Evolutionary conservation across 2,329 filamentous ascomycete species (phyloP), one percentile per base, ranked within the genome.

Genomic region (Anisogramma anomala): DNA sequence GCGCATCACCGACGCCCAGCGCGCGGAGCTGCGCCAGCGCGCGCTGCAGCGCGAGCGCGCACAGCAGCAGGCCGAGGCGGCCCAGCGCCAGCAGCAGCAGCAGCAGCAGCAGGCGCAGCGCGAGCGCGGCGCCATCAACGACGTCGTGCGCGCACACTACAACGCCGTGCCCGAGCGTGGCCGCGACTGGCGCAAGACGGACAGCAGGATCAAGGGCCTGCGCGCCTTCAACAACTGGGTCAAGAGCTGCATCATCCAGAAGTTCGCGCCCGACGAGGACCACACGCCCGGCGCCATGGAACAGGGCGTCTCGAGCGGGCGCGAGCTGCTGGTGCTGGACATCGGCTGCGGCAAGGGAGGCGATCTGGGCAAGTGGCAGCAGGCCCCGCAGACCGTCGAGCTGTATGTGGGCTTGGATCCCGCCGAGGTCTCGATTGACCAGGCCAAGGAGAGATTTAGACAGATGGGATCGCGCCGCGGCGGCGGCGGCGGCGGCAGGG

Each of bases 221-320:
- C 78, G 91, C 39, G 85, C 83, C 51, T 91, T 94, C 69, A 98
- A 98, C 66, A 98, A 98, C 62, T 98, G 91, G 91, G 76, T 98
- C 64, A 98, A 98, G 69, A 94, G 86, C 57, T 89, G 84, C 36
- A 77, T 96, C 52, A 96, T 98, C 51, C 88, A 96, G 58, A 95
- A 94, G 58, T 96, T 95, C 64, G 86, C 85, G 4, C 83, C 84
- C 0, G 79, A 81, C 49, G 83, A 89, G 58, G 79, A 84, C 46
- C 79, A 80, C 50, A 66, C 73, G 0, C 74, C 79, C 2, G 73
- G 73, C 28, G 75, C 72, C 33, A 66, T 70, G 48, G 71, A 76
- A 53, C 58, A 63, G 39, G 71, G 70, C 14, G 61, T 65, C 39
- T 64, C 66, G 3, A 66, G 62, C 32, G 69, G 65, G 20, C 71